Base-by-base conservation (phyloP, 2,329 filamentous ascomycete species). In the Scolecobasidium constrictum region DNA sequence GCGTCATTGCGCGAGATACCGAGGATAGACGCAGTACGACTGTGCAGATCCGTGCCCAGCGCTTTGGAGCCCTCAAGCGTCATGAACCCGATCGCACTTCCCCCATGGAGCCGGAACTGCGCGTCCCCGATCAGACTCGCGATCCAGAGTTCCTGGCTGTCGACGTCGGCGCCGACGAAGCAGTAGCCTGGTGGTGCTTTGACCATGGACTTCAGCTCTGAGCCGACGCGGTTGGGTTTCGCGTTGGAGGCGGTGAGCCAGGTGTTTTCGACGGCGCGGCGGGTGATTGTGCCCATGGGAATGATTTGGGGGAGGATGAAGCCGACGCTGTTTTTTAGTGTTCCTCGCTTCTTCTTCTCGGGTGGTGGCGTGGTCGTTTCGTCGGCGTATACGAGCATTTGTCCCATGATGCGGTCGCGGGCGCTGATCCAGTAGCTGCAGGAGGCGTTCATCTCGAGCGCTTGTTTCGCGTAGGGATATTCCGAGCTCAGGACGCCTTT, bases 381-480 rank as follows among this genome's bases (percentile, higher is more conserved):
- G 23, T 79, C 69, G 46, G 87, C 72, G 57, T 94, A 95, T 1
- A 98, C 83, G 2, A 94, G 88, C 72, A 96, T 85, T 56, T 98
- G 92, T n/a, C 81, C 84, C 72, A 69, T 90, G 62, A 98, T 98
- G 39, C 92, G 73, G 56, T 94, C 86, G 48, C 92, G 76, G 13
- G 92, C 88, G 54, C 86, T 94, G 53, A 98, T 96, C 92, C 93
- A 98, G 62, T 98, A 98, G 1, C 90, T 96, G 58, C 93, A 98
- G 0, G 87, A 94, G 0, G 92, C 87, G 53, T 98, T 98, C 92
- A 98, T 98, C 53, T 96, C 84, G 35, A 98, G 67, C 0, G 93
- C 92, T 59, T 94, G 87, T 56, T 93, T 96, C 0, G 92, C 92
- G 54, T 95, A 90, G 0, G 78, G 60, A 54, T 83, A 96, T 59